These are phyloP conservation scores for Talaromyces atroroseus DNA, from an alignment of 2,329 filamentous ascomycete species.

Conservation along the genomic window DNA sequence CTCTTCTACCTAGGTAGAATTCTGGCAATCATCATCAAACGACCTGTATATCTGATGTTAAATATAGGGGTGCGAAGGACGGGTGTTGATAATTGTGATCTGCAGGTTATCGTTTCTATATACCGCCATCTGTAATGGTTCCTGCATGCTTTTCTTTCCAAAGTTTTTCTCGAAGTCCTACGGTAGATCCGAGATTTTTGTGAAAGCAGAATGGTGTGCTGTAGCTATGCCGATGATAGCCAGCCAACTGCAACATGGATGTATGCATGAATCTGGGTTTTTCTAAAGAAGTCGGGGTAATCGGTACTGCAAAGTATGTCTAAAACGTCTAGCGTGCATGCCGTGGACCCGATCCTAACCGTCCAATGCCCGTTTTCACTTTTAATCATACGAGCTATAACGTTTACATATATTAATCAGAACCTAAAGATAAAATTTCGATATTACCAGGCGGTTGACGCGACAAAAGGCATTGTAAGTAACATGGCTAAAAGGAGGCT, in stretches of 20 bases:
- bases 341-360: background rate
- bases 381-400: background rate
- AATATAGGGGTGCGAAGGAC: background rate
- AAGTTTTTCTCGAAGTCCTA: background rate
- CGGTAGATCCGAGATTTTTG: background rate
- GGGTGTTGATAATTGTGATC: background rate
- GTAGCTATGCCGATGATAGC: background rate
- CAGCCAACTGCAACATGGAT: background rate
- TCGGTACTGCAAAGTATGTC: background rate
- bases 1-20: background rate
- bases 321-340: background rate
- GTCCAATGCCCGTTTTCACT: background rate
- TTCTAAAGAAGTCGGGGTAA: no score
- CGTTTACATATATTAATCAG: background rate
- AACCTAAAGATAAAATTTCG: background rate
- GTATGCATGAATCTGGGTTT: background rate
- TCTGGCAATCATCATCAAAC: no score
- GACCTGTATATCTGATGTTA: background rate
- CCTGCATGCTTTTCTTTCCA: background rate
- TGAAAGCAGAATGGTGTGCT: background rate
- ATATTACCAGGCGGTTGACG: no score
- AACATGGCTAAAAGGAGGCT: no score
- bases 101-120: background rate
- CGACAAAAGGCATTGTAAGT: background rate
- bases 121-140: background rate